Evolutionary conservation across 2,329 filamentous ascomycete species (phyloP).

Genomic region (Monosporascus sp.): DNA sequence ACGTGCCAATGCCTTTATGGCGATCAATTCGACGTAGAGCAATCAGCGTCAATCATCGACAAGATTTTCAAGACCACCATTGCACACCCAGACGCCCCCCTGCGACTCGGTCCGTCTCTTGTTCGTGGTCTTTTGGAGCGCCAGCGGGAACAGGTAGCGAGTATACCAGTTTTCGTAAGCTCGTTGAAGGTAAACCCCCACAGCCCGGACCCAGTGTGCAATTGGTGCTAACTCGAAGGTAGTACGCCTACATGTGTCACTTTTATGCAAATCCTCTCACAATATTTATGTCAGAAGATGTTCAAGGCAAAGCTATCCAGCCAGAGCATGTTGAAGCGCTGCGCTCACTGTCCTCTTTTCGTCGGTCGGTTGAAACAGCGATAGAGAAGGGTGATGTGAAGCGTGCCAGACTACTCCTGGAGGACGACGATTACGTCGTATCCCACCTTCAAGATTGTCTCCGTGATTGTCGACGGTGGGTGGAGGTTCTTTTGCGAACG

Average conservation of each 20-base stretch:
- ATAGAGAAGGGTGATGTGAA: slow-evolving; percentile 37
- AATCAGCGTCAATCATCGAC: slow-evolving; percentile 66
- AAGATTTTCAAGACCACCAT: slow-evolving; percentile 64
- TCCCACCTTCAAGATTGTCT: slow-evolving; percentile 29
- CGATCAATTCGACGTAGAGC: slow-evolving; percentile 71
- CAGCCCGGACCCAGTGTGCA: background rate
- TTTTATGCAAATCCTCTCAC: slow-evolving; percentile 76
- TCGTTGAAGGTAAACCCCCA: slow-evolving; percentile 56
- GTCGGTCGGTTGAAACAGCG: slow-evolving; percentile 42
- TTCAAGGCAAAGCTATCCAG: slow-evolving; percentile 38
- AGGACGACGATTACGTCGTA: slow-evolving; percentile 54
- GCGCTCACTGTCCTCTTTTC: slow-evolving; percentile 66
- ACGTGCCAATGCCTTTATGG: slow-evolving; percentile 64
- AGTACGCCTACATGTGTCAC: slow-evolving; percentile 83
- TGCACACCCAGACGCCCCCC: slow-evolving; percentile 46
- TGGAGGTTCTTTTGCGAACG: slow-evolving; percentile 40
- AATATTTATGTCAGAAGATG: slow-evolving; percentile 46
- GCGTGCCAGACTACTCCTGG: slow-evolving; percentile 48
- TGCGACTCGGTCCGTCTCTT: slow-evolving; percentile 61
- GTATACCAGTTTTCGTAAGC: slow-evolving; percentile 66
- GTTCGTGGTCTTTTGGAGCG: slow-evolving; percentile 61
- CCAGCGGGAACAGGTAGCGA: slow-evolving; percentile 72
- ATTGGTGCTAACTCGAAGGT: slow-evolving; percentile 15
- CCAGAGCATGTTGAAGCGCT: slow-evolving; percentile 61
- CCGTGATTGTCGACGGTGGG: slow-evolving; percentile 31